Conservation (phyloP, 495 filamentous ascomycete species). For the Parathielavia appendiculata region DNA sequence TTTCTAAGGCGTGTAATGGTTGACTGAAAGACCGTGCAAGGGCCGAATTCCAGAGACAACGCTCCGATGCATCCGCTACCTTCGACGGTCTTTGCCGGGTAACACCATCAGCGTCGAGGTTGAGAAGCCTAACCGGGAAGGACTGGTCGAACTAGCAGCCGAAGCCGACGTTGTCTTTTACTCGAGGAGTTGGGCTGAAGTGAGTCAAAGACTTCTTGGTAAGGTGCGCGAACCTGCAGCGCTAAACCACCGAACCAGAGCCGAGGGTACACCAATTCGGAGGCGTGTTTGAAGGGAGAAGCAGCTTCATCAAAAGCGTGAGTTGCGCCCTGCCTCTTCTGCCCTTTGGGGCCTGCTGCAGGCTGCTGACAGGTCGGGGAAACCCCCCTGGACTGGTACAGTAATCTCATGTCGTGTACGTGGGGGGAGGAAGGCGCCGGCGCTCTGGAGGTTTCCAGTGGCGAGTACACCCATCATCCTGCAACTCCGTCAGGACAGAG, state of each 20-base stretch:
- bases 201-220: slow-evolving; percentile 29
- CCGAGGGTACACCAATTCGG: slow-evolving; percentile 31
- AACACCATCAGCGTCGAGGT: slow-evolving; percentile 61
- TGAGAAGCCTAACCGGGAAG: slow-evolving; percentile 60
- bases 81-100: slow-evolving; percentile 45
- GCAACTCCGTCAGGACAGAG: slow-evolving; percentile 39
- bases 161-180: slow-evolving; percentile 67
- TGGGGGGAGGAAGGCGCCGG: slow-evolving; percentile 61
- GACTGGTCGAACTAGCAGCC: slow-evolving; percentile 56
- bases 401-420: slow-evolving; percentile 57
- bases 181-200: slow-evolving; percentile 64
- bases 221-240: slow-evolving; percentile 2
- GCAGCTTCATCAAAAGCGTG: slow-evolving; percentile 27
- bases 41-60: slow-evolving; percentile 62
- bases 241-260: slow-evolving; percentile 22
- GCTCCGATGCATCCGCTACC: slow-evolving; percentile 54
- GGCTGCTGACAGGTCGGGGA: slow-evolving; percentile 7
- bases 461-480: slow-evolving; percentile 40
- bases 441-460: slow-evolving; percentile 39
- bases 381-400: slow-evolving; percentile 24
- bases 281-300: slow-evolving; percentile 35
- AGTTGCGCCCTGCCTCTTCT: slow-evolving; percentile 9
- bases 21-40: slow-evolving; percentile 32
- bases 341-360: neutral
- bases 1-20: too few species aligned